phyloP scores from a whole-genome alignment of 495 filamentous ascomycete genomes.

The Daldinia grandis region DNA sequence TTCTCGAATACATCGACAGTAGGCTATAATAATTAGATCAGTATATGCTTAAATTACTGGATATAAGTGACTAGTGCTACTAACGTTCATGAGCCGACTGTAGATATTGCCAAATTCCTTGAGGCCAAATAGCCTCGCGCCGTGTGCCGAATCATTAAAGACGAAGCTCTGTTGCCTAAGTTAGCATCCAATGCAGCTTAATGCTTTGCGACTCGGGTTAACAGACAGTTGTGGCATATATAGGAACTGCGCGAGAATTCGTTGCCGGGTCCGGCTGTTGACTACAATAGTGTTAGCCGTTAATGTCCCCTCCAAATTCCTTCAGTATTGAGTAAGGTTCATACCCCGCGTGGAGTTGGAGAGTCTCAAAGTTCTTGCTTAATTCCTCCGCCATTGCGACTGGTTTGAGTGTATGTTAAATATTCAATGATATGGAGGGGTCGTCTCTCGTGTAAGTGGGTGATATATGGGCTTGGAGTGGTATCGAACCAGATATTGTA shows the following conservation, averaged over 20 bases:
- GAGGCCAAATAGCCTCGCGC: slow-evolving; percentile 94
- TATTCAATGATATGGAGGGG: slow-evolving; percentile 1
- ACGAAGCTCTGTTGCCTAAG: slow-evolving; percentile 70
- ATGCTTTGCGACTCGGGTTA: neutral
- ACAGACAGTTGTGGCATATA: slow-evolving; percentile 90
- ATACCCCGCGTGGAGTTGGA: slow-evolving; percentile 96
- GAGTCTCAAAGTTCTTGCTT: slow-evolving; percentile 81
- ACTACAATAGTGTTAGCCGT: slow-evolving; percentile 53
- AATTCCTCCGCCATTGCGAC: slow-evolving; percentile 47
- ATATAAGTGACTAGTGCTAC: slow-evolving; percentile 21
- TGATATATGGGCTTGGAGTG: neutral
- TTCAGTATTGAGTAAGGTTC: slow-evolving; percentile 30
- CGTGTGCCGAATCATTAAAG: slow-evolving; percentile 98
- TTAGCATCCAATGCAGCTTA: slow-evolving; percentile 11
- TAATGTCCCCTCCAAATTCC: slow-evolving; percentile 12
- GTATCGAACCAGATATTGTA: slow-evolving; percentile 11
- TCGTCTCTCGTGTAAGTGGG: slow-evolving; percentile 17
- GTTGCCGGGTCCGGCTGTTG: slow-evolving; percentile 86
- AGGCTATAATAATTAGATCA: slow-evolving; percentile 61
- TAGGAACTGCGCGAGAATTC: slow-evolving; percentile 91
- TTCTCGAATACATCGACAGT: slow-evolving; percentile 99
- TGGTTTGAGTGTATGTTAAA: neutral
- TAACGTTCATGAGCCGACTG: slow-evolving; percentile 91
- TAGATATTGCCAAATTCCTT: slow-evolving; percentile 99
- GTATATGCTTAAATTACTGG: neutral